A percentile compares a stretch with the other conserved stretches of the same genome.
Evolutionary conservation across 2,329 filamentous ascomycete species (phyloP).

Genomic region (Fusarium sp.): DNA sequence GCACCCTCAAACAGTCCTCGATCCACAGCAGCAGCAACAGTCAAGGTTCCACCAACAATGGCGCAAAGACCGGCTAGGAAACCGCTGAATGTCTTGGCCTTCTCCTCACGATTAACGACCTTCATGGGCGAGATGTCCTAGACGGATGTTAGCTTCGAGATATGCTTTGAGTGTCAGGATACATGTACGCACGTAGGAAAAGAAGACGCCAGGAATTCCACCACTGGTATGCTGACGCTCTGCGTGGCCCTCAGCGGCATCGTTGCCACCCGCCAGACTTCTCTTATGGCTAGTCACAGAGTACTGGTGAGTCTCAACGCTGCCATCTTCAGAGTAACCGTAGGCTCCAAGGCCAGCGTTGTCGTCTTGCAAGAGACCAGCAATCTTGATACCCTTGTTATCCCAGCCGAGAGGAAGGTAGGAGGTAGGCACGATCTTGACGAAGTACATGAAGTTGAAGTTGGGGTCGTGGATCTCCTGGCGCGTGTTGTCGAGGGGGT

Average conservation of each 20-base stretch:
- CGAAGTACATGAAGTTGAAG: constrained; percentile 98
- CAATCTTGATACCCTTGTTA: constrained; percentile 54
- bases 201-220: constrained; percentile 97
- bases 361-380: constrained; percentile 55
- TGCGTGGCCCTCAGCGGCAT: constrained; percentile 86
- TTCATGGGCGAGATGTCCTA: constrained; percentile 99
- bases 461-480: constrained; percentile 83
- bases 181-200: constrained; percentile 81
- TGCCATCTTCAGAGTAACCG: constrained; percentile 69
- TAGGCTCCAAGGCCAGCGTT: constrained; percentile 70
- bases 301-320: constrained; percentile 97
- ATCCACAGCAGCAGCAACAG: constrained; percentile 93
- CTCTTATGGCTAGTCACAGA: constrained; percentile 97
- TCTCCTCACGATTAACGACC: constrained; percentile 94
- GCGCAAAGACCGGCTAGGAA: constrained; percentile 96
- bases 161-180: neutral
- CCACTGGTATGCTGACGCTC: constrained; percentile 89
- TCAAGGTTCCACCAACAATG: constrained; percentile 92
- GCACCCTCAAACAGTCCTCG: constrained; percentile 90
- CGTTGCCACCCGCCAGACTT: constrained; percentile 83
- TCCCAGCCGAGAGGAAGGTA: constrained; percentile 94
- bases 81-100: constrained; percentile 86
- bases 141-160: constrained; percentile 22
- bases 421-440: constrained; percentile 96
- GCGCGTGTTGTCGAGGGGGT: constrained; percentile 83